phyloP scores from a whole-genome alignment of 345 rosid species.

The Laguncularia racemosa region DNA sequence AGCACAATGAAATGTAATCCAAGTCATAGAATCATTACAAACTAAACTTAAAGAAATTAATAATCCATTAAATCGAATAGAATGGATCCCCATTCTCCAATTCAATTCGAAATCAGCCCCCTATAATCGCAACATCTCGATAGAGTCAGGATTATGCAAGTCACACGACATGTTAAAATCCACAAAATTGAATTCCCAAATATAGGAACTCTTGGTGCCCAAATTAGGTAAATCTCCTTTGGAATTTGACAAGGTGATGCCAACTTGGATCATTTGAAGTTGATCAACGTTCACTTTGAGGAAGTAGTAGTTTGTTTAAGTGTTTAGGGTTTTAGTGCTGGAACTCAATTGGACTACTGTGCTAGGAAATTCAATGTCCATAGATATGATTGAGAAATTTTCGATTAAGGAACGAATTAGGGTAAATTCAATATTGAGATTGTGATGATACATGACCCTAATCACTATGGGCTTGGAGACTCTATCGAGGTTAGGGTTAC shows the following conservation, averaged over 20 bases:
- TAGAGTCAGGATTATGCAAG: conserved; percentile 29
- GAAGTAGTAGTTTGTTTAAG: conserved; percentile 17
- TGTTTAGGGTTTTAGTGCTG: conserved; percentile 8
- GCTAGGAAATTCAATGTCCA: conserved; percentile 49
- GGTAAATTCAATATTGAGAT: conserved; percentile 25
- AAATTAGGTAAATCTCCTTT: conserved; percentile 34
- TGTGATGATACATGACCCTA: conserved; percentile 29
- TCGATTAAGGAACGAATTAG: conserved; percentile 23
- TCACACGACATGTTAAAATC: conserved; percentile 32
- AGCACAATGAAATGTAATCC: conserved; percentile 42
- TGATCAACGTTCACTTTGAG: conserved; percentile 37
- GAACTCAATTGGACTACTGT: conserved; percentile 19
- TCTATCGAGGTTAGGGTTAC: background rate
- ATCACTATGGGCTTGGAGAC: conserved; percentile 12
- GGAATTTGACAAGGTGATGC: conserved; percentile 27
- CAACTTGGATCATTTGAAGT: conserved; percentile 36
- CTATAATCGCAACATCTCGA: conserved; percentile 25
- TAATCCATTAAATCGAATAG: conserved; percentile 27
- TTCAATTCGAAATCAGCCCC: conserved; percentile 34
- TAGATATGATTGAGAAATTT: conserved; percentile 25
- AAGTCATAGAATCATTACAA: conserved; percentile 27
- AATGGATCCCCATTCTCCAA: conserved; percentile 18
- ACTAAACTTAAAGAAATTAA: conserved; percentile 39
- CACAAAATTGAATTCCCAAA: conserved; percentile 45
- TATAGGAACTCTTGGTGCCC: conserved; percentile 16